Percentiles rank a stretch among this genome's conserved stretches.
These are phyloP conservation scores for Torulaspora quercuum DNA, from an alignment of 805 yeast species.

Conservation along the genomic window DNA sequence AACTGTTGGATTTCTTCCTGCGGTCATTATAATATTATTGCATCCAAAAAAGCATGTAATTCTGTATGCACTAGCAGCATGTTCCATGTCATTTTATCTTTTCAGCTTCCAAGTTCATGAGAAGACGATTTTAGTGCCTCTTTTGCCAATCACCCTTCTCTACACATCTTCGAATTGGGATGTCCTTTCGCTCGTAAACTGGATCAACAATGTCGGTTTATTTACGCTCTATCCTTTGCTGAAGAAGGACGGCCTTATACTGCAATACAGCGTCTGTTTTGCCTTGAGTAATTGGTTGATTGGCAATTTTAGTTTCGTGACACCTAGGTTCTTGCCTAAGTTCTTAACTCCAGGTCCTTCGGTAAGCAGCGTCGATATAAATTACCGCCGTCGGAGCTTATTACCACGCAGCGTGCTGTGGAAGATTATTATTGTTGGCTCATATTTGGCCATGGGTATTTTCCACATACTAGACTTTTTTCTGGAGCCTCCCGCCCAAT, in stretches of 20 bases:
- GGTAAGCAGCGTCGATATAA: slow-evolving; percentile 33
- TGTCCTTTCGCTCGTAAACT: slow-evolving; percentile 68
- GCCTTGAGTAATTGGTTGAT: slow-evolving; percentile 75
- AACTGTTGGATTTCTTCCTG: slow-evolving; percentile 51
- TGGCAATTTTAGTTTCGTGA: slow-evolving; percentile 56
- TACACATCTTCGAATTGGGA: slow-evolving; percentile 50
- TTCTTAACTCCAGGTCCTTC: slow-evolving; percentile 47
- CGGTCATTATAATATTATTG: slow-evolving; percentile 49
- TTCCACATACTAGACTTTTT: slow-evolving; percentile 55
- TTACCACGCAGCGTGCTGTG: slow-evolving; percentile 51
- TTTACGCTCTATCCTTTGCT: slow-evolving; percentile 89
- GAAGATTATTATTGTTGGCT: slow-evolving; percentile 47
- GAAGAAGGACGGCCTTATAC: slow-evolving; percentile 63
- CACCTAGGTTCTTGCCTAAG: slow-evolving; percentile 43
- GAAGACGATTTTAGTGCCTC: slow-evolving; percentile 82
- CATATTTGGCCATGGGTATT: slow-evolving; percentile 49
- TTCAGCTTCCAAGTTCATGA: slow-evolving; percentile 97
- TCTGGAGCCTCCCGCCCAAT: slow-evolving; percentile 50
- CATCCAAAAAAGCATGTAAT: slow-evolving; percentile 50
- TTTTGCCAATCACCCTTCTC: slow-evolving; percentile 76
- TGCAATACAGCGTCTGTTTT: slow-evolving; percentile 67
- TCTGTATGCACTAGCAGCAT: slow-evolving; percentile 73
- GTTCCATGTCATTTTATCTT: slow-evolving; percentile 82
- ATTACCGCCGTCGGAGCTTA: slow-evolving; percentile 40
- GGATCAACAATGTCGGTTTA: slow-evolving; percentile 81